These are phyloP conservation scores for button mushroom (Agaricus bisporus) DNA, from an alignment of 768 basidiomycete genomes.

Conservation along the genomic window DNA sequence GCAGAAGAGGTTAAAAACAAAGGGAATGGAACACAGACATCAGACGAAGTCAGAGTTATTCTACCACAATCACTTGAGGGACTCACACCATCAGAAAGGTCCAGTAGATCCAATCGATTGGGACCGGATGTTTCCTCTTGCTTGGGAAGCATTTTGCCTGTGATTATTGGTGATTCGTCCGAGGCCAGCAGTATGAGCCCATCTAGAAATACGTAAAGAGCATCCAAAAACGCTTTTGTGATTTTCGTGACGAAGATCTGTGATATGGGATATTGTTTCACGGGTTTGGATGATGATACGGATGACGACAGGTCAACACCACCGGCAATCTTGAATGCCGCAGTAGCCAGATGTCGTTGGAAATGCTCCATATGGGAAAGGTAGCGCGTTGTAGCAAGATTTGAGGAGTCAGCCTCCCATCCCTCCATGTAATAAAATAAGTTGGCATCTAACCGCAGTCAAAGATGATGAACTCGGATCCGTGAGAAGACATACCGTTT, in stretches of 20 bases:
- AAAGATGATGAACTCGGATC: background rate
- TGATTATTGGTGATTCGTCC: constrained; percentile 51
- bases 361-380: constrained; percentile 74
- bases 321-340: constrained; percentile 76
- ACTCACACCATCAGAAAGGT: constrained; percentile 59
- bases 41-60: background rate
- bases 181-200: constrained; percentile 78
- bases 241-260: constrained; percentile 67
- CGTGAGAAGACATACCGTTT: constrained; percentile 48
- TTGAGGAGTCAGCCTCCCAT: constrained; percentile 65
- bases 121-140: constrained; percentile 25
- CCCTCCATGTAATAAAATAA: constrained; percentile 80
- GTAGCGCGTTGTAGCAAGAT: constrained; percentile 66
- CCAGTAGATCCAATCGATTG: constrained; percentile 50
- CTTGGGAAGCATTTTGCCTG: constrained; percentile 29
- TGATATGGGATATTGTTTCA: constrained; percentile 57
- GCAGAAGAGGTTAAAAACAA: background rate
- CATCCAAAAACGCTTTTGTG: constrained; percentile 80
- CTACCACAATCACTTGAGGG: constrained; percentile 7
- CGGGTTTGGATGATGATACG: constrained; percentile 41
- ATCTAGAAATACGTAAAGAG: constrained; percentile 79
- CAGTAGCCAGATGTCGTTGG: constrained; percentile 70
- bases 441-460: constrained; percentile 57
- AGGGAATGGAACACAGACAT: background rate
- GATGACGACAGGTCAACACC: constrained; percentile 52